Evolutionary conservation across 2,329 filamentous ascomycete species (phyloP), one percentile per base, ranked within the genome.

Genomic region (Cordyceps tenuipes): DNA sequence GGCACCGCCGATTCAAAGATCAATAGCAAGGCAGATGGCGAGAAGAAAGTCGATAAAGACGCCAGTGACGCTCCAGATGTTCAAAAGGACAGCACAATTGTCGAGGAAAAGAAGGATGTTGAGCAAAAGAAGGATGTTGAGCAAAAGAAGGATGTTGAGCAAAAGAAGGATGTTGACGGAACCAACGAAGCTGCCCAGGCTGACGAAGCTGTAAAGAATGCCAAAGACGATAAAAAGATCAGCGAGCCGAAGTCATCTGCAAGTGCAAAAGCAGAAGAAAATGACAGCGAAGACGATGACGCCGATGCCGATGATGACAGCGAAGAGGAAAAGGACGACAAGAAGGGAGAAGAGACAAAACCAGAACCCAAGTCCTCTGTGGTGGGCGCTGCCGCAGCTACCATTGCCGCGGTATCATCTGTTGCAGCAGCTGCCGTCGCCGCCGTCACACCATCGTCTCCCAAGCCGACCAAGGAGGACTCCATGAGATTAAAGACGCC

Each of bases 71-170:
- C 68, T 21, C 41, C 53, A 3, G 64, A 48, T 13, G 12, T 3
- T 5, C 13, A 23, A 23, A 79, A 79, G 64, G 73, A 71, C 21
- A 66, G 66, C 17, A 64, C 65, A 43, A 67, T 59, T 8, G 64
- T 63, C 51, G 50, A 63, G 57, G 5, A 9, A 39, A 31, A 39
- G 19, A 62, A 61, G 57, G 39, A 50, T 3, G 10, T 21, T 2
- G 63, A 61, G 23, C 23, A 23, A 23, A 23, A 23, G 3, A 23
- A 61, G 57, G 39, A 50, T 3, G 10, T 31, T 2, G 63, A 61
- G 23, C 23, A 23, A 23, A 23, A 23, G 3, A 23, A 61, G 57
- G 39, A 50, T 3, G 10, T 31, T 2, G 63, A 23, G 23, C 23
- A 23, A 23, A 23, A 23, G 3, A 23, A 61, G 57, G 39, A 50